These are phyloP conservation scores for Daldinia childiae DNA, from an alignment of 495 filamentous ascomycete species.

Conservation along the genomic window DNA sequence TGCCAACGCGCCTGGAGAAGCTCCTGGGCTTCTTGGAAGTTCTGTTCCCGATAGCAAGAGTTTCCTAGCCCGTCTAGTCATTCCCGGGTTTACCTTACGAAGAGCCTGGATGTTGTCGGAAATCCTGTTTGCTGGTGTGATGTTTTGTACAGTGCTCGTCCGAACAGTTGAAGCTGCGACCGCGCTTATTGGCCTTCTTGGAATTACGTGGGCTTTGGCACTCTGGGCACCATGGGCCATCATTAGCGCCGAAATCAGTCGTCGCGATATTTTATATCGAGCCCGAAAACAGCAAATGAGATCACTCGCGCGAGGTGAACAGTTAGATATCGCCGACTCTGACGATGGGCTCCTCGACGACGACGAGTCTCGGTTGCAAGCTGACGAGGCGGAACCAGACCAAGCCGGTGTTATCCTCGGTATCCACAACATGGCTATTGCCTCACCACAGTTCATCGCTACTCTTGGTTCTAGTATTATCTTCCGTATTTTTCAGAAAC, in stretches of 20 bases:
- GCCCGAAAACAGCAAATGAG: constrained; percentile 54
- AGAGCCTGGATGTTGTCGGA: constrained; percentile 86
- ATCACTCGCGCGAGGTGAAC: constrained; percentile 24
- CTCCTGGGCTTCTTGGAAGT: constrained; percentile 37
- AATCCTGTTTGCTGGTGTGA: constrained; percentile 77
- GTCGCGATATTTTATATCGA: constrained; percentile 75
- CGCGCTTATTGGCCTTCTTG: constrained; percentile 77
- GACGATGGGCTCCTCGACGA: constrained; percentile 35
- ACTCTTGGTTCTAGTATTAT: constrained; percentile 82
- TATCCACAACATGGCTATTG: constrained; percentile 91
- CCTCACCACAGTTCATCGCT: constrained; percentile 86
- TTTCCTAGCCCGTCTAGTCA: constrained; percentile 68
- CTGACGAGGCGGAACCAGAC: constrained; percentile 63
- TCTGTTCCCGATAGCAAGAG: constrained; percentile 49
- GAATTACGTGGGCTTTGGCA: constrained; percentile 88
- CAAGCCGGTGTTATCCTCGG: constrained; percentile 91
- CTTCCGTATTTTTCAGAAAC: constrained; percentile 83
- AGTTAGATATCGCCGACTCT: constrained; percentile 4
- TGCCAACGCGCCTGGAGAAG: constrained; percentile 33
- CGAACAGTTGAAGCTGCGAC: constrained; percentile 71
- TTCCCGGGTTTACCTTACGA: constrained; percentile 82
- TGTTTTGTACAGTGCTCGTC: constrained; percentile 84
- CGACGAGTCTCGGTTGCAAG: constrained; percentile 42
- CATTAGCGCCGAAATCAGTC: constrained; percentile 85
- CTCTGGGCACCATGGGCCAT: constrained; percentile 94